Evolutionary conservation across 176 grass and related monocot genomes (phyloP), one percentile per base, ranked within the genome.

Genomic region (Cymbopogon citratus): DNA sequence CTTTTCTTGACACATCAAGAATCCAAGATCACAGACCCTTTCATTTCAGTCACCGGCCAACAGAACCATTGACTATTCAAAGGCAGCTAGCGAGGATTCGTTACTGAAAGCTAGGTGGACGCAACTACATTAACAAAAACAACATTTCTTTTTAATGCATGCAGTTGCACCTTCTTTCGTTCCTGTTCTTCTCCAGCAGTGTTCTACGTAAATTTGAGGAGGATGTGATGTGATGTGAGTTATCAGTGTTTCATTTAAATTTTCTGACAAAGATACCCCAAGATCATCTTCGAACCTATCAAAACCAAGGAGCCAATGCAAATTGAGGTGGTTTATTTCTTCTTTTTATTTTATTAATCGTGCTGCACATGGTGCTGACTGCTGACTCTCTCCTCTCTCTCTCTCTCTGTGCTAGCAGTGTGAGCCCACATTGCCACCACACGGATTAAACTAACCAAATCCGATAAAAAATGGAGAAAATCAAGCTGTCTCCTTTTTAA

Each of bases 401-500:
- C n/a, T 23, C 2, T 59, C 21, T 23, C 18, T 56, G 0, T 23
- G n/a, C 51, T 59, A 57, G 52, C 52, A 57, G 15, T 69, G 77
- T 45, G 36, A 77, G 12, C 44, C 28, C 66, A 74, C 61, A 29
- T 28, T 33, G 63, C 51, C 51, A 84, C 70, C 61, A 41, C 75
- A 68, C 25, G 67, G 24, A 69, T 24, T 38, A 63, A 79, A 68
- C 18, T 74, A 76, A 62, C 68, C 68, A 81, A 49, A 28, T 69
- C 10, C 41, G 67, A 68, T 59, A 78, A 83, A 74, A 66, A 62
- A 40, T 52, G 16, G 33, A 25, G 40, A 46, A 83, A 79, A 82
- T 68, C 71, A 19, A 19, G 65, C 78, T 85, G 80, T 83, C 74
- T n/a, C 60, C 67, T 79, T 78, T 78, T 88, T 61, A 74, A 83